These are phyloP conservation scores for Claviceps maximensis DNA, from an alignment of 2,329 filamentous ascomycete species.

Conservation along the genomic window DNA sequence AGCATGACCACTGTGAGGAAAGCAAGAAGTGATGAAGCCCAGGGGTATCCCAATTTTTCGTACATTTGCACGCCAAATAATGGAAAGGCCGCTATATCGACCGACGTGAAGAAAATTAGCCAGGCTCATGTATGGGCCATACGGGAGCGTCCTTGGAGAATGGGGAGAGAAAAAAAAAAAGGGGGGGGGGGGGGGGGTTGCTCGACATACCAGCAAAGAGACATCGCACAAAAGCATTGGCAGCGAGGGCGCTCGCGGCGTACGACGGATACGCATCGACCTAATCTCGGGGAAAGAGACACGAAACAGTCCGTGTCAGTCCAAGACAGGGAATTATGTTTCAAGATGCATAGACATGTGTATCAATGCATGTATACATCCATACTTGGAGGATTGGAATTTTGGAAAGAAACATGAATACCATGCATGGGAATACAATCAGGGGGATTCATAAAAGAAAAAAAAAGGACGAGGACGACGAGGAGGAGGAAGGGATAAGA, in stretches of 20 bases:
- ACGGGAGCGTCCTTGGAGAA: no score
- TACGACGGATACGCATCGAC: conserved; percentile 67
- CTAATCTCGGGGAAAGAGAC: conserved; percentile 14
- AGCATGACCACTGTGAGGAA: conserved; percentile 49
- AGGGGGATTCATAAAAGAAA: not conserved
- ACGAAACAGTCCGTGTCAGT: not conserved
- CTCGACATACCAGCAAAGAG: conserved; percentile 50
- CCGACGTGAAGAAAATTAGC: no score
- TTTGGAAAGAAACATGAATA: no score
- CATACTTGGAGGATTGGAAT: no score
- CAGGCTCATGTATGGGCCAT: no score
- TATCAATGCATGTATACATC: no score
- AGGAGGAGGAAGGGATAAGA: not conserved
- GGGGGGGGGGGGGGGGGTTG: not conserved
- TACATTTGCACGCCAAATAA: conserved; percentile 68
- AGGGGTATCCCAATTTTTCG: conserved; percentile 52
- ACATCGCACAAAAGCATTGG: conserved; percentile 69
- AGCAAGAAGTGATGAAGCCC: conserved; percentile 50
- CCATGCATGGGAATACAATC: no score
- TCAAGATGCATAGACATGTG: no score
- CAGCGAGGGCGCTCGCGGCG: conserved; percentile 66
- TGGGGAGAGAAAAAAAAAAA: not conserved
- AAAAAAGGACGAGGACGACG: not conserved
- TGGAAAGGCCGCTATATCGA: conserved; percentile 51
- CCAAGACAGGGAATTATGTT: no score